A percentile compares a stretch with the other conserved stretches of the same genome.
Conservation (phyloP, 257 asterid genomes). For the Cynanchum wilfordii region DNA sequence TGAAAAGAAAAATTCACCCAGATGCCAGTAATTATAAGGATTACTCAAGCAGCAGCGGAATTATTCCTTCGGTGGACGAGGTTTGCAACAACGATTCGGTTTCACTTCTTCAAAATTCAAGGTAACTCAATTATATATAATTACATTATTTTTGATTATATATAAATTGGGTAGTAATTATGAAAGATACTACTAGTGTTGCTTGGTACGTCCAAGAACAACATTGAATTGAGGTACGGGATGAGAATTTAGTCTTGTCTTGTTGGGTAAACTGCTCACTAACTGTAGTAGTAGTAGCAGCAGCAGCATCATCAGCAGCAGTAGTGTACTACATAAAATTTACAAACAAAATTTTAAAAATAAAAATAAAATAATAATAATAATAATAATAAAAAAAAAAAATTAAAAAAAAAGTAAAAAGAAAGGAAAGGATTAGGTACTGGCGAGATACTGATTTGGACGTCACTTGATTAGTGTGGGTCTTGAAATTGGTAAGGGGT, state of each 20-base stretch:
- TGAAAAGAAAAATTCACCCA: slow-evolving; percentile 12
- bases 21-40: not conserved
- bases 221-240: not conserved
- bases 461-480: not conserved
- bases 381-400: too few species aligned
- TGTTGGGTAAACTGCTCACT: not conserved
- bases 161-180: too few species aligned
- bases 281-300: too few species aligned
- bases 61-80: not conserved
- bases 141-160: too few species aligned
- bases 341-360: too few species aligned
- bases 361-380: too few species aligned
- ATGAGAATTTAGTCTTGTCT: not conserved
- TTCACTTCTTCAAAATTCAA: not conserved
- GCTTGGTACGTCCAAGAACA: not conserved
- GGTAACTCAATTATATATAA: not conserved
- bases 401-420: not conserved
- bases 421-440: not conserved
- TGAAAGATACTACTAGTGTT: too few species aligned
- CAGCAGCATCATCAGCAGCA: too few species aligned
- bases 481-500: slow-evolving; percentile 8
- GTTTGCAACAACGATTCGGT: not conserved
- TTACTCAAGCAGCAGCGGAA: not conserved
- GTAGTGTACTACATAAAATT: too few species aligned
- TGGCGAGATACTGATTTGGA: not conserved